Percentiles rank a stretch among this genome's conserved stretches.
These are phyloP conservation scores for Cinchona pubescens DNA, from an alignment of 257 asterid species.

Conservation along the genomic window DNA sequence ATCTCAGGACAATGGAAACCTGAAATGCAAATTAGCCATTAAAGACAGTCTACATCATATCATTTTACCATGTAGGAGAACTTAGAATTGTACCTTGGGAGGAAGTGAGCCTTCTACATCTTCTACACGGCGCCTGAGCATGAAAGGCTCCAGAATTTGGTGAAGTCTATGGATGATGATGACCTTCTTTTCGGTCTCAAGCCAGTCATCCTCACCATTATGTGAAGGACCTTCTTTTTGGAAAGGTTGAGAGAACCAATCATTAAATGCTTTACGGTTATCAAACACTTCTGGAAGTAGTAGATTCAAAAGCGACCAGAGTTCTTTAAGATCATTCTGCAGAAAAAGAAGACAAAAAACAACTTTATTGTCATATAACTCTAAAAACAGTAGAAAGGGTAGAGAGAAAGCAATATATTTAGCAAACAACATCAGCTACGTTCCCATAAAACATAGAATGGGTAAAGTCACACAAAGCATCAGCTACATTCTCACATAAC, in stretches of 20 bases:
- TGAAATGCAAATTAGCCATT: conserved; percentile 45
- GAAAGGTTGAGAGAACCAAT: conserved; percentile 99
- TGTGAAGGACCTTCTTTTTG: conserved; percentile 83
- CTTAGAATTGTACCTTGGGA: conserved; percentile 67
- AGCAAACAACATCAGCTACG: no score
- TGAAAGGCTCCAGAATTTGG: conserved; percentile 98
- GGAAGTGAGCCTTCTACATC: conserved; percentile 99
- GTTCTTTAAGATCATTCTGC: conserved; percentile 99
- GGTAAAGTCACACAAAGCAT: no score
- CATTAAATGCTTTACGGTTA: conserved; percentile 94
- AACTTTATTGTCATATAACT: not conserved
- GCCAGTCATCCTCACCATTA: conserved; percentile 96
- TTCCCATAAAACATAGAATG: no score
- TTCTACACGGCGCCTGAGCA: conserved; percentile 99
- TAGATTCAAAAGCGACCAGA: conserved; percentile 95
- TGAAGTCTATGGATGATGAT: conserved; percentile 95
- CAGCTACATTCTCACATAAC: not conserved
- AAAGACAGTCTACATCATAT: conserved; percentile 26
- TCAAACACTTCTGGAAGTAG: conserved; percentile 98
- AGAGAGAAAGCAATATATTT: no score
- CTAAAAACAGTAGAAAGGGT: no score
- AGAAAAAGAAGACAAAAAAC: conserved; percentile 23
- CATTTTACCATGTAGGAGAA: conserved; percentile 10
- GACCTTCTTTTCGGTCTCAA: conserved; percentile 98
- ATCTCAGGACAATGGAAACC: conserved; percentile 89